Evolutionary conservation across 257 asterid species (phyloP).

Genomic region (Gardenia jasminoides): DNA sequence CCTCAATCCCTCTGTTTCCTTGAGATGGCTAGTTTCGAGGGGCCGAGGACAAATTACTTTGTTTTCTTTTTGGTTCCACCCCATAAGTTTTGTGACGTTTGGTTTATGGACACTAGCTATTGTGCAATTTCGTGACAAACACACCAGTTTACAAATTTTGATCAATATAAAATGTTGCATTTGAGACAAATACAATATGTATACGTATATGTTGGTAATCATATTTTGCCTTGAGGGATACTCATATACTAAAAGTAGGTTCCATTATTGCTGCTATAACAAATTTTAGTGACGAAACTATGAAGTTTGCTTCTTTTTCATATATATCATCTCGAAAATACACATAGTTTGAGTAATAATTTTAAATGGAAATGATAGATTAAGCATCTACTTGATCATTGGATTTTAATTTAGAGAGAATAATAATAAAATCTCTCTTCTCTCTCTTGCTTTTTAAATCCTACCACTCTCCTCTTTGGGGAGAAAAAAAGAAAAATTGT

Average conservation of each 20-base stretch:
- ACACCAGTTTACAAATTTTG: background rate
- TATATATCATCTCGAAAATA: too few relatives aligned
- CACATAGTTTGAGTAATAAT: background rate
- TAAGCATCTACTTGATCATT: too few relatives aligned
- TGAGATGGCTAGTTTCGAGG: background rate
- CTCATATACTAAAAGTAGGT: too few relatives aligned
- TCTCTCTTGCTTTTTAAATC: too few relatives aligned
- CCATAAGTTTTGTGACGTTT: slow-evolving; percentile 1
- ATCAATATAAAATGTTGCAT: background rate
- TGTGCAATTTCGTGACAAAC: background rate
- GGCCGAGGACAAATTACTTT: background rate
- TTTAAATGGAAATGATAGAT: background rate
- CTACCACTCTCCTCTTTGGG: too few relatives aligned
- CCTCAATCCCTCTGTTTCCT: background rate
- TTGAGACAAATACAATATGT: background rate
- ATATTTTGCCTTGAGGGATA: too few relatives aligned
- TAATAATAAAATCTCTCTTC: too few relatives aligned
- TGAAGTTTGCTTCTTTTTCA: background rate
- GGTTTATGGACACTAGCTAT: background rate
- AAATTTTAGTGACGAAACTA: background rate
- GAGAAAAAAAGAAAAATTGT: too few relatives aligned
- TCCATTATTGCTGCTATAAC: too few relatives aligned
- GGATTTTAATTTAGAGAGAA: too few relatives aligned
- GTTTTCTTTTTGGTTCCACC: slow-evolving; percentile 4
- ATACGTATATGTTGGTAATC: too few relatives aligned